Conservation (phyloP, 1,284 basidiomycete genomes). For the Gymnopus androsaceus region DNA sequence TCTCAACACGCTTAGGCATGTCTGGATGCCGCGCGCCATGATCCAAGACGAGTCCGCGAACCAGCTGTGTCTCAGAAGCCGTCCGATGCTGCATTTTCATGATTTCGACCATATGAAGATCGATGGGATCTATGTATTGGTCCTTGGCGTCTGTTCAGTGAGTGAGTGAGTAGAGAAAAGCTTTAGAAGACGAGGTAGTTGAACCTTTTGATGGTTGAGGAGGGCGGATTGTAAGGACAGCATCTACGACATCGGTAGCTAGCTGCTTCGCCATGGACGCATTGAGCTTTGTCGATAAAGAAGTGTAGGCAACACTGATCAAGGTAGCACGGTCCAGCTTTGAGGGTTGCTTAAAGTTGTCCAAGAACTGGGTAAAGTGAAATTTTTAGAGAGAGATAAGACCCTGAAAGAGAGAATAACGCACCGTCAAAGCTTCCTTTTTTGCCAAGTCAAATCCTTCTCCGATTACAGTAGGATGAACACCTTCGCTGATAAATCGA, state of each 20-base stretch:
- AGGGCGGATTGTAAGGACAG: slow-evolving; percentile 87
- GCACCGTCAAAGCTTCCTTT: slow-evolving; percentile 86
- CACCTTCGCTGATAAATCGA: slow-evolving; percentile 97
- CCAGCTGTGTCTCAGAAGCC: slow-evolving; percentile 96
- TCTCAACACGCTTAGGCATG: slow-evolving; percentile 98
- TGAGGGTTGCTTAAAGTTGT: slow-evolving; percentile 79
- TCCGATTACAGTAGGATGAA: slow-evolving; percentile 94
- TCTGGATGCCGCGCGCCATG: slow-evolving; percentile 98
- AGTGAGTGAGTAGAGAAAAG: slow-evolving; percentile 26
- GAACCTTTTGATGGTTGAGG: slow-evolving; percentile 62
- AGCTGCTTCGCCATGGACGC: slow-evolving; percentile 84
- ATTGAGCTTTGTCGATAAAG: slow-evolving; percentile 93
- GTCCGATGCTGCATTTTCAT: slow-evolving; percentile 99
- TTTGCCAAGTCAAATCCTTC: slow-evolving; percentile 98
- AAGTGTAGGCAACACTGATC: slow-evolving; percentile 92
- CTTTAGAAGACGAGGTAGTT: slow-evolving; percentile 24
- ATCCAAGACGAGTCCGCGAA: slow-evolving; percentile 93
- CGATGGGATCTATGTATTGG: slow-evolving; percentile 86
- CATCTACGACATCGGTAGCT: slow-evolving; percentile 92
- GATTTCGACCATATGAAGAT: slow-evolving; percentile 99
- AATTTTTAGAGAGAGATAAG: slow-evolving; percentile 14
- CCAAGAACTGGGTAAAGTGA: slow-evolving; percentile 73
- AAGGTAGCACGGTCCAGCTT: slow-evolving; percentile 88
- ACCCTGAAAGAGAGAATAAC: slow-evolving; percentile 34
- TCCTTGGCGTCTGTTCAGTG: slow-evolving; percentile 52